Conservation (phyloP, 2,329 filamentous ascomycete genomes). For the Trichophyton simii region DNA sequence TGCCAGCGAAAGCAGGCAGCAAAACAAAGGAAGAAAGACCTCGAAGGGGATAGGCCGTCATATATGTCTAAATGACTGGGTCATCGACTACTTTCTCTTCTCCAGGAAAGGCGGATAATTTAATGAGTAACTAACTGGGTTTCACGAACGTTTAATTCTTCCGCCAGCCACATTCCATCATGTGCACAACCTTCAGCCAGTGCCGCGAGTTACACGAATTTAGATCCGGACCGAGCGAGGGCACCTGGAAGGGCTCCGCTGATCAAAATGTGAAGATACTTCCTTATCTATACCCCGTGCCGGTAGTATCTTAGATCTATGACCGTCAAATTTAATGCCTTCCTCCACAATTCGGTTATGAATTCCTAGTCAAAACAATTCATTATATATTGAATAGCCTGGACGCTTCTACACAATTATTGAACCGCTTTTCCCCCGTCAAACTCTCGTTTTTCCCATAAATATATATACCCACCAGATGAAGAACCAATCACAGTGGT, state of each 20-base stretch:
- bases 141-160: not conserved
- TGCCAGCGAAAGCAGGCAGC: not conserved
- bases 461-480: no score
- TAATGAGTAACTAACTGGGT: not conserved
- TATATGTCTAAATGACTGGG: not conserved
- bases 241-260: not conserved
- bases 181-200: not conserved
- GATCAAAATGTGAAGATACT: not conserved
- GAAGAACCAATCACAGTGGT: not conserved
- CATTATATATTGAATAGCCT: not conserved
- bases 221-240: not conserved
- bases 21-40: not conserved
- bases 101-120: not conserved
- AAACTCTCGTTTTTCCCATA: not conserved
- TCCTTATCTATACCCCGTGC: not conserved
- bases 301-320: not conserved
- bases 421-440: not conserved
- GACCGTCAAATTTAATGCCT: not conserved
- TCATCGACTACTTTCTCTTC: not conserved
- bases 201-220: not conserved
- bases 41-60: not conserved
- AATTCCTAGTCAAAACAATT: not conserved
- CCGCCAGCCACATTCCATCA: not conserved
- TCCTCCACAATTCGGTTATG: not conserved
- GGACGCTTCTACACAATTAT: not conserved